Evolutionary conservation across 495 filamentous ascomycete species (phyloP).

Genomic region (Talaromyces proteolyticus): DNA sequence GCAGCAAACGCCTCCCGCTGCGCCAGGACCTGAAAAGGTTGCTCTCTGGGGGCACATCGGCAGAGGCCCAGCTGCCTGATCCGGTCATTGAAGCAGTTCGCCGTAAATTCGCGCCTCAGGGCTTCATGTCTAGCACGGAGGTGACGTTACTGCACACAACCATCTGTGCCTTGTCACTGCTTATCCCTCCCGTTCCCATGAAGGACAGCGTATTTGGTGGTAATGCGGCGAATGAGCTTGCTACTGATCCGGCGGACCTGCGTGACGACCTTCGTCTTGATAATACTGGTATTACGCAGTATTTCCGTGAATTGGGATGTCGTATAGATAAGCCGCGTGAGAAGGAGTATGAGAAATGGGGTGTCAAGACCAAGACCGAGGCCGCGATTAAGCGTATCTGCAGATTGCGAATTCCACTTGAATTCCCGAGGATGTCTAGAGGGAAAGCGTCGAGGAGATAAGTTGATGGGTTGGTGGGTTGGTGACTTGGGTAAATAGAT

Average conservation of each 20-base stretch:
- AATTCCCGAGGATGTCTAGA: constrained; percentile 65
- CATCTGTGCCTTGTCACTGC: constrained; percentile 59
- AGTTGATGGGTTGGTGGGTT: too few species aligned
- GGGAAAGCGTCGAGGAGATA: constrained; percentile 24
- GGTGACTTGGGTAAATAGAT: too few species aligned
- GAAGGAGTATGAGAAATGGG: constrained; percentile 34
- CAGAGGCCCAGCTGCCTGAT: constrained; percentile 39
- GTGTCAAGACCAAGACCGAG: constrained; percentile 52
- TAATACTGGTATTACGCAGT: constrained; percentile 48
- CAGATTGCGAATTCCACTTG: constrained; percentile 68
- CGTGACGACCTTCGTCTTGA: constrained; percentile 75
- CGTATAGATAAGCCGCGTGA: constrained; percentile 34
- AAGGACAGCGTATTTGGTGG: constrained; percentile 36
- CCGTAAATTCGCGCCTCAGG: constrained; percentile 59
- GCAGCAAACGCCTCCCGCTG: constrained; percentile 33
- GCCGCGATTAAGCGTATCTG: constrained; percentile 57
- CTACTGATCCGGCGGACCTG: constrained; percentile 69
- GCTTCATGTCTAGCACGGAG: constrained; percentile 57
- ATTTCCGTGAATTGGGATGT: constrained; percentile 83
- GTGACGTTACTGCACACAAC: constrained; percentile 61
- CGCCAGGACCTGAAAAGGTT: constrained; percentile 34
- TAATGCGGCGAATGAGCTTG: constrained; percentile 66
- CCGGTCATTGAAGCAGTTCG: constrained; percentile 61
- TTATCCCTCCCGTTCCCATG: constrained; percentile 34
- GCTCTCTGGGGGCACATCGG: constrained; percentile 19